These are phyloP conservation scores for Umbelopsis sp. DNA, from an alignment of 371 early-diverging fungal species.

Conservation along the genomic window DNA sequence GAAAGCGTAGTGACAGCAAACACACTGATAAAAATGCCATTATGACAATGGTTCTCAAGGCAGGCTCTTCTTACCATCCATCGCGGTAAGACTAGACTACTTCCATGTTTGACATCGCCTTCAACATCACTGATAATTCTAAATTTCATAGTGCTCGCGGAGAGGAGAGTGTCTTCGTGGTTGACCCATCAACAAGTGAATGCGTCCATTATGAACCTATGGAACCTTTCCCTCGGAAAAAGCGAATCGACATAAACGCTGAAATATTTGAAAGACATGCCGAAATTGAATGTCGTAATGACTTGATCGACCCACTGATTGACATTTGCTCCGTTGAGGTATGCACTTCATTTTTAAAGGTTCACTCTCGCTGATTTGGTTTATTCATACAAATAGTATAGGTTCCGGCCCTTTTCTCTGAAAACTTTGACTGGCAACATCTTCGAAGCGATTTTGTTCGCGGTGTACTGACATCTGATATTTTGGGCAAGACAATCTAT, in stretches of 20 bases:
- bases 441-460: conserved; percentile 90
- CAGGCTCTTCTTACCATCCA: conserved; percentile 62
- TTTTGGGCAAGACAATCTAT: conserved; percentile 88
- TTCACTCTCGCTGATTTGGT: not conserved
- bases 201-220: conserved; percentile 83
- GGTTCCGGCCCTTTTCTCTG: conserved; percentile 93
- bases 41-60: conserved; percentile 92
- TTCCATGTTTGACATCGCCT: not conserved
- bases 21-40: conserved; percentile 81
- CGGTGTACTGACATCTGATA: conserved; percentile 89
- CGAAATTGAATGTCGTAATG: conserved; percentile 81
- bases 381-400: conserved; percentile 21
- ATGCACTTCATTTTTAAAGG: not conserved
- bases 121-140: not conserved
- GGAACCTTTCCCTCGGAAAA: conserved; percentile 68
- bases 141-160: conserved; percentile 56
- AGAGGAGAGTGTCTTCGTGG: conserved; percentile 81
- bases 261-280: conserved; percentile 69
- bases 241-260: conserved; percentile 61
- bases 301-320: conserved; percentile 91
- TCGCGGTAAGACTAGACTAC: conserved; percentile 30
- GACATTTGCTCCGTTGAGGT: conserved; percentile 93
- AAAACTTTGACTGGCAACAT: conserved; percentile 97
- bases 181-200: conserved; percentile 77
- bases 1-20: conserved; percentile 41